Base-by-base conservation (phyloP, 257 asterid genomes). In the Solanum rostratum region DNA sequence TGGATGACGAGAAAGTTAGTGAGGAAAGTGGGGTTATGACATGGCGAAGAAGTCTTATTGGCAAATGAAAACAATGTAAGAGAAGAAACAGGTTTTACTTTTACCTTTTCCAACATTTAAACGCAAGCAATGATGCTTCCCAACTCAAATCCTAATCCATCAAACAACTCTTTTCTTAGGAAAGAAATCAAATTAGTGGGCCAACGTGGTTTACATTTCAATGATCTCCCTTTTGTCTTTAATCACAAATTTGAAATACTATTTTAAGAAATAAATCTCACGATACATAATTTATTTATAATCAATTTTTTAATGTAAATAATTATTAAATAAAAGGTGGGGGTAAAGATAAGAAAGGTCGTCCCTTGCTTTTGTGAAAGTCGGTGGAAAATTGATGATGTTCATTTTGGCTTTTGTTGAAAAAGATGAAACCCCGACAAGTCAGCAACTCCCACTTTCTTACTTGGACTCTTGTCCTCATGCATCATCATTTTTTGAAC, bases 91-190 rank as follows among this genome's bases (percentile, higher is more conserved):
- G 9, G 46, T 62, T 52, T 20, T 41, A 68, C 73, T 39, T 65
- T 65, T 15, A 81, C 68, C 81, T 84, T 85, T 83, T 49, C 39
- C 80, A n/a, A 74, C 80, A 86, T 88, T 83, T 37, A 88, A 86
- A 89, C 89, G 88, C 87, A 86, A 84, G 89, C 88, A 83, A 89
- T 86, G 88, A 76, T 81, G 85, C 84, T 82, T 87, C 83, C 39
- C 54, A 83, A 81, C 53, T n/a, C 66, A 59, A 81, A 39, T 55
- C 85, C 83, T 82, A 52, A 68, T 87, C 88, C 82, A 45, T 68
- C 83, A 60, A 85, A 83, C 83, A 85, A 55, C 30, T 76, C 19
- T 80, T 59, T 39, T 46, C 7, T 39, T 78, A 76, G 79, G 45
- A 54, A 85, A 74, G 68, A 65, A 63, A 57, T 60, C 12, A 30